phyloP scores from a whole-genome alignment of 345 rosid genomes.

The Anacardium occidentale region DNA sequence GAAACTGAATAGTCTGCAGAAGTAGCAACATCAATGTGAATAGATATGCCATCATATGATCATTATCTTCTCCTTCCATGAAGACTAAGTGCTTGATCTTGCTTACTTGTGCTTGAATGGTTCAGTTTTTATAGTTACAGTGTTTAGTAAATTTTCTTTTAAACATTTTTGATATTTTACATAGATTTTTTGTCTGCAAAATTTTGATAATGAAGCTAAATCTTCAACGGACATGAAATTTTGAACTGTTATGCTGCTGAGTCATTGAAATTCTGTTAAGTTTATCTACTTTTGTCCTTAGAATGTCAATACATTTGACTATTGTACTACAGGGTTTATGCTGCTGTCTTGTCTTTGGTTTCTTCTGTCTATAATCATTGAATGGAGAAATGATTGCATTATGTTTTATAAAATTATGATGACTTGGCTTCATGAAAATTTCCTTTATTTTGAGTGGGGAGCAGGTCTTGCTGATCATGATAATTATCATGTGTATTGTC shows the following conservation, averaged over 20 bases:
- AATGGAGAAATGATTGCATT: not conserved
- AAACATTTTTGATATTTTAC: not conserved
- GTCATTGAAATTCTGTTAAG: not conserved
- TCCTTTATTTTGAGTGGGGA: not conserved
- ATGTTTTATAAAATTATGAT: too few relatives aligned
- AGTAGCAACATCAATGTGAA: not conserved
- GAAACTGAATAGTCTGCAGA: not conserved
- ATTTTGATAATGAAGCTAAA: not conserved
- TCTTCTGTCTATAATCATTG: not conserved
- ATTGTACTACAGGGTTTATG: not conserved
- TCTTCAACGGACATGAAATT: not conserved
- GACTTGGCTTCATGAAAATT: not conserved
- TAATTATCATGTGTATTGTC: slow-evolving; percentile 42
- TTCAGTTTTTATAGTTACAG: not conserved
- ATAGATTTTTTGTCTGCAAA: not conserved
- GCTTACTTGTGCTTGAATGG: not conserved
- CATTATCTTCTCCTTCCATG: not conserved
- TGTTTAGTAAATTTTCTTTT: not conserved
- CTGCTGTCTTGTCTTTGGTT: not conserved
- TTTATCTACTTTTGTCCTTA: not conserved
- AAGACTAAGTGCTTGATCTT: not conserved
- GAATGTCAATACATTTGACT: not conserved
- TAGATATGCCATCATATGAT: not conserved
- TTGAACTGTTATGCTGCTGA: not conserved
- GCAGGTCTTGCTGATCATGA: slow-evolving; percentile 47